Evolutionary conservation across 2,329 filamentous ascomycete species (phyloP).

Genomic region (Celoporthe dispersa): DNA sequence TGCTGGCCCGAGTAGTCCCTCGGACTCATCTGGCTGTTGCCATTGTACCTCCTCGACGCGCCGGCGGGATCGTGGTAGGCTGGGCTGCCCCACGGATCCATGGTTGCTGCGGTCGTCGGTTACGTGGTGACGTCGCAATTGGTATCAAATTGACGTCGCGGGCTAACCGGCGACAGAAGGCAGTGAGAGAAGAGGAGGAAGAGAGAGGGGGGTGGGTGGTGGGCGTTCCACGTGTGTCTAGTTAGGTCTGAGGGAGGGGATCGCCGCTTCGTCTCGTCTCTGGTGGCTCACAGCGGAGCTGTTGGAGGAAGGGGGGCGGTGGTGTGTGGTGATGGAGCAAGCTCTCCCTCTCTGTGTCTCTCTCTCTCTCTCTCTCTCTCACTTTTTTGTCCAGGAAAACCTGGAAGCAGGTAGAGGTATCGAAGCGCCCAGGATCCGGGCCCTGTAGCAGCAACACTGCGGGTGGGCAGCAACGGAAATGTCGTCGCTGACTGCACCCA

Average conservation of each 20-base stretch:
- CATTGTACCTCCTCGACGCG: conserved; percentile 68
- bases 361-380: neutral
- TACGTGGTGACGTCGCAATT: conserved; percentile 27
- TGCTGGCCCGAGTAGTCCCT: conserved; percentile 34
- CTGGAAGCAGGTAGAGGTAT: conserved; percentile 20
- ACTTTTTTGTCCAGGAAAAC: conserved; percentile 12
- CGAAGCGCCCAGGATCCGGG: conserved; percentile 21
- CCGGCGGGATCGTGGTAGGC: conserved; percentile 67
- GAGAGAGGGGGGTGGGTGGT: no score
- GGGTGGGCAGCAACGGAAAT: conserved; percentile 26
- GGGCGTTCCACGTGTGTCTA: neutral
- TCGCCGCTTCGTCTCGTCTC: neutral
- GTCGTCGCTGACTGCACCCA: conserved; percentile 27
- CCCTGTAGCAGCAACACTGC: conserved; percentile 21
- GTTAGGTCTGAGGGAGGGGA: conserved; percentile 11
- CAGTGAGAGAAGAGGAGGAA: neutral
- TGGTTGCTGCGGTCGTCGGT: conserved; percentile 39
- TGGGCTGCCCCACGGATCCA: conserved; percentile 64
- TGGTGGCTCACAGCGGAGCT: conserved; percentile 14
- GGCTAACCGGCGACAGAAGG: conserved; percentile 6
- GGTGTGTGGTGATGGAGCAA: neutral
- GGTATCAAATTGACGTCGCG: conserved; percentile 25
- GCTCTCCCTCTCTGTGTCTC: neutral
- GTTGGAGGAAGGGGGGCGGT: conserved; percentile 2
- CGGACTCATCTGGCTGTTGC: conserved; percentile 41